These are phyloP conservation scores for Globomyces pollinis-pini DNA, from an alignment of 192 early-diverging fungal genomes.

Conservation along the genomic window DNA sequence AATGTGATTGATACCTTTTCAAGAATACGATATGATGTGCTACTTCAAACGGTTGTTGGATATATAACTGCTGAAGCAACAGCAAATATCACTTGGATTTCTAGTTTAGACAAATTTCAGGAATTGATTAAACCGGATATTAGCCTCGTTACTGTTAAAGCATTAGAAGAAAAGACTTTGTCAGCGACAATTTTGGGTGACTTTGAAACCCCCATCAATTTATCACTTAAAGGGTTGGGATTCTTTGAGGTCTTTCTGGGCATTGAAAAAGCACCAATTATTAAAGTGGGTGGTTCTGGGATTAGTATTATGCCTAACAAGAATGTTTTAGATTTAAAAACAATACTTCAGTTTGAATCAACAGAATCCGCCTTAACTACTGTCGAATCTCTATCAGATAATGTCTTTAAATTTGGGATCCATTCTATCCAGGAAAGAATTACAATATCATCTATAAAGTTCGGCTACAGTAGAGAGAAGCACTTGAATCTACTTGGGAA, in stretches of 20 bases:
- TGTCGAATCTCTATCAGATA: no score
- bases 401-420: neutral
- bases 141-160: neutral
- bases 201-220: constrained; percentile 13
- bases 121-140: neutral
- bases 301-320: constrained; percentile 2
- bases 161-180: constrained; percentile 17
- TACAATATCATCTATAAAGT: neutral
- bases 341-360: no score
- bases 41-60: no score
- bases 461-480: neutral
- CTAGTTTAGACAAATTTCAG: neutral
- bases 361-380: no score
- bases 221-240: constrained; percentile 15
- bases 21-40: no score
- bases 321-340: no score
- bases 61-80: neutral
- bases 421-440: neutral
- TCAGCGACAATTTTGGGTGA: constrained; percentile 6
- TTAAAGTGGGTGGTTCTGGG: neutral
- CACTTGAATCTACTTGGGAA: constrained; percentile 9
- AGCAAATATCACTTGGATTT: neutral
- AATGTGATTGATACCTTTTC: neutral
- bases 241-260: neutral
- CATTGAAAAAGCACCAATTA: constrained; percentile 2